Evolutionary conservation across 345 rosid species (phyloP).

Genomic region (Limnanthes douglasii): DNA sequence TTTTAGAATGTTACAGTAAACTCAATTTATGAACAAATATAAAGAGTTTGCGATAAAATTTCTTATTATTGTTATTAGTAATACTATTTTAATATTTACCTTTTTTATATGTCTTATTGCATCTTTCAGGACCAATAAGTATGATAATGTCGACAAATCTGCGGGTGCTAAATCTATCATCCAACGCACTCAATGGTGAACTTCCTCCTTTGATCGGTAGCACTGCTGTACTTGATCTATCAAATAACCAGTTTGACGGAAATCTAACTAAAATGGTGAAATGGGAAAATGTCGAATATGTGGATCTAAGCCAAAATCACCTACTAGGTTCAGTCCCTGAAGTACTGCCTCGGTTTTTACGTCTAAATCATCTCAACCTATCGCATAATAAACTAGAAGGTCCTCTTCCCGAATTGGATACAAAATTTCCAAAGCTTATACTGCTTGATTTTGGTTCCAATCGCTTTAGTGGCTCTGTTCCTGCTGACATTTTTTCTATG

Average conservation of each 20-base stretch:
- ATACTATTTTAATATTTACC: background rate
- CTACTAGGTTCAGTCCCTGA: slow-evolving; percentile 70
- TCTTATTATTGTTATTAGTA: no score
- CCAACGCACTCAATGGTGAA: slow-evolving; percentile 64
- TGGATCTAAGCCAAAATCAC: slow-evolving; percentile 81
- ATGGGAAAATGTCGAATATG: slow-evolving; percentile 74
- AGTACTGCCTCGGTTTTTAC: slow-evolving; percentile 59
- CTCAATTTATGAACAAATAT: no score
- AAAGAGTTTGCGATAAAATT: no score
- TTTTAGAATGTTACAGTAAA: no score
- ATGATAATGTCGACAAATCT: slow-evolving; percentile 74
- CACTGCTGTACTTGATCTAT: slow-evolving; percentile 68
- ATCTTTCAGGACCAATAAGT: slow-evolving; percentile 57
- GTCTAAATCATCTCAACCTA: slow-evolving; percentile 78
- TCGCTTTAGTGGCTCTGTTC: slow-evolving; percentile 44
- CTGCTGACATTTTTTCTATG: slow-evolving; percentile 40
- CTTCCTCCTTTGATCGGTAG: slow-evolving; percentile 84
- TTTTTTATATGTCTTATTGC: slow-evolving; percentile 3
- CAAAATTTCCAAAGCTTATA: slow-evolving; percentile 61
- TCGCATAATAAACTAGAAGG: slow-evolving; percentile 64
- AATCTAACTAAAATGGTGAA: slow-evolving; percentile 54
- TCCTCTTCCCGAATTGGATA: slow-evolving; percentile 39
- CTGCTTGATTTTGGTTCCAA: slow-evolving; percentile 83
- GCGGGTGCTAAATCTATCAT: slow-evolving; percentile 57
- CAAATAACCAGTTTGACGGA: slow-evolving; percentile 74